Conservation (phyloP, 2,329 filamentous ascomycete genomes). For the Allantophomopsis lycopodina region DNA sequence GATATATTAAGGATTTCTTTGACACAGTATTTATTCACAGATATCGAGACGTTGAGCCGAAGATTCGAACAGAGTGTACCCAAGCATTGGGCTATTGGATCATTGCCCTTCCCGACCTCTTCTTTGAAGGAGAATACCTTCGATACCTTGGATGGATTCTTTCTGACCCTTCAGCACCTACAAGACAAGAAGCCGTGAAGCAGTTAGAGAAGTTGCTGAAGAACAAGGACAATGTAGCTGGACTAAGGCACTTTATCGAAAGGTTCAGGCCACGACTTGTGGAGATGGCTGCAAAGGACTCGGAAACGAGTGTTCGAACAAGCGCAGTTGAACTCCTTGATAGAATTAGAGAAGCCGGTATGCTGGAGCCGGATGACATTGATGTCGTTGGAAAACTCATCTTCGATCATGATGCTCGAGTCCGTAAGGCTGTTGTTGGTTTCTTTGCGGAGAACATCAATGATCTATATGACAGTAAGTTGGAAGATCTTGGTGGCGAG, state of each 20-base stretch:
- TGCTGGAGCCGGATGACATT: constrained; percentile 84
- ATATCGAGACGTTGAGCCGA: constrained; percentile 86
- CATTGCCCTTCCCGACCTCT: constrained; percentile 66
- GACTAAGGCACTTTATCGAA: constrained; percentile 82
- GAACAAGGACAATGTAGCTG: constrained; percentile 61
- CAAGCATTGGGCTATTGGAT: constrained; percentile 85
- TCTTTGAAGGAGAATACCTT: constrained; percentile 81
- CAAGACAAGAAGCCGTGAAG: constrained; percentile 73
- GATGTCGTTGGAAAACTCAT: constrained; percentile 78
- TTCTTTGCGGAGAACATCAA: constrained; percentile 86
- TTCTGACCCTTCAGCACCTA: constrained; percentile 63
- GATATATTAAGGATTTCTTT: constrained; percentile 72
- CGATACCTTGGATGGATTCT: constrained; percentile 94
- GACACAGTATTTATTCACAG: constrained; percentile 89
- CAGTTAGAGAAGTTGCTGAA: constrained; percentile 72
- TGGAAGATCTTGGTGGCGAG: constrained; percentile 74
- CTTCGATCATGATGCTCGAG: constrained; percentile 72
- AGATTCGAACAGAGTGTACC: constrained; percentile 79
- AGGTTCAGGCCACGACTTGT: constrained; percentile 76
- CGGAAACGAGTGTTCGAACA: constrained; percentile 68
- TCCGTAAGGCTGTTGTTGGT: constrained; percentile 76
- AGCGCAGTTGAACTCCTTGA: constrained; percentile 73
- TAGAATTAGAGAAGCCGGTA: constrained; percentile 65
- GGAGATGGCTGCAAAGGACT: constrained; percentile 82
- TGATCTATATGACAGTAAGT: constrained; percentile 64